Evolutionary conservation across 2,329 filamentous ascomycete genomes (phyloP), one percentile per base, ranked within the genome.

Genomic region (Stagonosporopsis chrysanthemi): DNA sequence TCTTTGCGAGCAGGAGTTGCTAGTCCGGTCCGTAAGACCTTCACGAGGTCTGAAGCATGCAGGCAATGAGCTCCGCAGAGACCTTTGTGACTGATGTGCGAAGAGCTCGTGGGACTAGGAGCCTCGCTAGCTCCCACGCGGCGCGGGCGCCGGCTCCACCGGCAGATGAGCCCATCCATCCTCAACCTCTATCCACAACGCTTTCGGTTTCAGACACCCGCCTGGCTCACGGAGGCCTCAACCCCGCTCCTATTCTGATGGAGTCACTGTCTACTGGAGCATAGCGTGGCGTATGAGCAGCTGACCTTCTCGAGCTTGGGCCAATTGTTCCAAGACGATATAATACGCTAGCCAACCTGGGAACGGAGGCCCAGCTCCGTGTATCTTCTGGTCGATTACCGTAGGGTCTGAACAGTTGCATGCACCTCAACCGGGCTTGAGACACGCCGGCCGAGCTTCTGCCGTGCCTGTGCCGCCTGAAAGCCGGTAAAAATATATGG

Each of bases 401-500:
- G 35, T 36, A 57, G 47, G 29, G 33, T 29, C 23, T 31, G 48
- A 48, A 43, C 24, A 44, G 19, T 31, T 58, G 40, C 49, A 45
- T 38, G 41, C 44, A 58, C 29, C 50, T 53, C 35, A 35, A 58
- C 49, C 40, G 53, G 31, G 50, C 40, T 28, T 39, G 22, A 36
- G 14, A 26, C 33, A 19, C n/a, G 50, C 50, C 56, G 45, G 14
- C 50, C 49, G 45, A 49, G 50, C 45, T 50, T 54, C 40, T 46
- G n/a, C 45, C 45, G 45, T 46, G 23, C 35, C 41, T 53, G 39
- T 49, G 35, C 44, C 49, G 56, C 50, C 45, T 58, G 45, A 46
- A 40, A 24, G 19, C 41, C 50, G 56, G 49, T 29, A 52, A 38
- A 47, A 50, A 36, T 46, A 53, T 46, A 54, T 46, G 36, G 36